Percentiles rank a stretch among this genome's conserved stretches.
Conservation (phyloP, 2,329 filamentous ascomycete genomes). For the Byssothecium circinans region DNA sequence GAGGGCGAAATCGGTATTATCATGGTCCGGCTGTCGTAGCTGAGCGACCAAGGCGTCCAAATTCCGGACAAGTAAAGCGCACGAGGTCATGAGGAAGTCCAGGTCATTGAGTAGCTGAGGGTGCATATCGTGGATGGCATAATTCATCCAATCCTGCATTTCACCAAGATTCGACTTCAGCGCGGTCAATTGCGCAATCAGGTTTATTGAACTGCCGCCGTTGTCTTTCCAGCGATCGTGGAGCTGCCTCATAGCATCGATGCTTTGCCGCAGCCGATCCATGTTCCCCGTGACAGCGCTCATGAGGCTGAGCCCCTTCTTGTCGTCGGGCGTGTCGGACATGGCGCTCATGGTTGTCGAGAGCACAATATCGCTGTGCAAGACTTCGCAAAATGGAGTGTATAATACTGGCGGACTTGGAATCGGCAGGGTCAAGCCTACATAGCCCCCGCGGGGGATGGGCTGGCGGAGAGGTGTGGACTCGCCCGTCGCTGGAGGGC, state of each 20-base stretch:
- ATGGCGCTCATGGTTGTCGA: constrained; percentile 16
- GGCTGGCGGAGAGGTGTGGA: constrained; percentile 8
- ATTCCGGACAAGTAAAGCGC: constrained; percentile 32
- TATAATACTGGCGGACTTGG: constrained; percentile 2
- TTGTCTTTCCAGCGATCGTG: constrained; percentile 38
- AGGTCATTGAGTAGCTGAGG: constrained; percentile 39
- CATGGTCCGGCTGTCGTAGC: constrained; percentile 34
- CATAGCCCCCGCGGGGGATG: constrained; percentile 5
- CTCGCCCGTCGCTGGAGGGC: neutral
- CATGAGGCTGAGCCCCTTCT: constrained; percentile 32
- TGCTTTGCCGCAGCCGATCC: constrained; percentile 34
- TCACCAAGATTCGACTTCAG: constrained; percentile 38
- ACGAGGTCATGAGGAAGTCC: constrained; percentile 37
- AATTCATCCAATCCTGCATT: constrained; percentile 41
- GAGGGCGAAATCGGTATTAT: constrained; percentile 35
- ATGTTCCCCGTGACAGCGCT: constrained; percentile 32
- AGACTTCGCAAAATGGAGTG: constrained; percentile 1
- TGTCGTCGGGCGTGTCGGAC: constrained; percentile 30
- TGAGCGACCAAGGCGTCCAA: constrained; percentile 28
- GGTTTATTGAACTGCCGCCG: constrained; percentile 36
- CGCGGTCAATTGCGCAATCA: constrained; percentile 40
- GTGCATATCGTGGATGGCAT: constrained; percentile 38
- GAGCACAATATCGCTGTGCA: neutral
- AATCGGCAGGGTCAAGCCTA: constrained; percentile 16
- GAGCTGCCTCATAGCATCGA: constrained; percentile 37